Conservation (phyloP, 306 rosid species). For the Casuarina glauca region DNA sequence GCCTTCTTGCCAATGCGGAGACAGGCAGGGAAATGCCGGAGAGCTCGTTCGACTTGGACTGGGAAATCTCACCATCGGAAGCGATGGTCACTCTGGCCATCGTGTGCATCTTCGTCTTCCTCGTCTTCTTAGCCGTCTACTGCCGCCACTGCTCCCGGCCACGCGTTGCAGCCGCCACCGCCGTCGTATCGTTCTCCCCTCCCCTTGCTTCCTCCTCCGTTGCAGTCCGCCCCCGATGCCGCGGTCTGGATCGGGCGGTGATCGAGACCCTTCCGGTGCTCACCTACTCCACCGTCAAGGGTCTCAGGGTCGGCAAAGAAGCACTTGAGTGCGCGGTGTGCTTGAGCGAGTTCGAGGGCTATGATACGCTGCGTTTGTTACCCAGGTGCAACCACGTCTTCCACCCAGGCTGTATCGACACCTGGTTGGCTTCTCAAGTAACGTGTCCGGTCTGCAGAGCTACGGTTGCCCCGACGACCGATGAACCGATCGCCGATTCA, state of each 20-base stretch:
- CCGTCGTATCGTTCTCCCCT: too few relatives aligned
- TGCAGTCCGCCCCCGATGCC: constrained; percentile 2
- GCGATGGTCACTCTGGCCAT: neutral
- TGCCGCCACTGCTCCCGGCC: neutral
- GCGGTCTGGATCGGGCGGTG: constrained; percentile 48
- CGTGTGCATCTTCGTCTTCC: neutral
- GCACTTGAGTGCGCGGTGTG: constrained; percentile 76
- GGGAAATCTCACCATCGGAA: neutral
- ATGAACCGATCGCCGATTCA: neutral
- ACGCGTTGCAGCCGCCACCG: neutral
- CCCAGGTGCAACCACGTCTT: constrained; percentile 76
- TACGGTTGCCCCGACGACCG: constrained; percentile 16
- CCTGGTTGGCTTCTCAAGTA: constrained; percentile 60
- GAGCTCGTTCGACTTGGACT: neutral
- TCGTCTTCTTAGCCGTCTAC: neutral
- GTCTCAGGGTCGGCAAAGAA: constrained; percentile 48
- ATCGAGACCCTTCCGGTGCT: constrained; percentile 57
- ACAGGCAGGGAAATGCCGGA: neutral
- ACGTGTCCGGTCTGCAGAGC: constrained; percentile 82
- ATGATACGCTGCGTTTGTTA: constrained; percentile 62
- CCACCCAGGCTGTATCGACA: constrained; percentile 68
- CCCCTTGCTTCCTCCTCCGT: too few relatives aligned
- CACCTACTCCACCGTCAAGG: constrained; percentile 56
- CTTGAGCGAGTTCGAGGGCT: constrained; percentile 56
- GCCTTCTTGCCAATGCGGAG: neutral